These are phyloP conservation scores for Gossypium trilobum DNA, from an alignment of 441 rosid genomes.

Conservation along the genomic window DNA sequence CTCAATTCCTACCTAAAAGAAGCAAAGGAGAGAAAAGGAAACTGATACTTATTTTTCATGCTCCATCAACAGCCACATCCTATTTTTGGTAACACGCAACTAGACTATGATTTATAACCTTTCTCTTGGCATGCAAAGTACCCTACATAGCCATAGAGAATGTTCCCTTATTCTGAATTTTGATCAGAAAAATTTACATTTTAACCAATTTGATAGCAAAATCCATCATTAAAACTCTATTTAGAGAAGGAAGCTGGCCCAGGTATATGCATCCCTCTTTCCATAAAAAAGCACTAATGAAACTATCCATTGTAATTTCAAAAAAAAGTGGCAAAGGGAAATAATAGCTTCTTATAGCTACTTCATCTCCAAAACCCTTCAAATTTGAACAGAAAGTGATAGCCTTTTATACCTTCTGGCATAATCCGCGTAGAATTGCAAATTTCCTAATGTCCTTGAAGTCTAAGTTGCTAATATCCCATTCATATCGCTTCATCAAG, in stretches of 20 bases:
- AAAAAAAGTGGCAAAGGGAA: not conserved
- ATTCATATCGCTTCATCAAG: slow-evolving; percentile 57
- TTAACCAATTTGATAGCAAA: slow-evolving; percentile 6
- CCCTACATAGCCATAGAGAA: not conserved
- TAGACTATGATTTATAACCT: not conserved
- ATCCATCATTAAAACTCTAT: not conserved
- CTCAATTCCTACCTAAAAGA: slow-evolving; percentile 56
- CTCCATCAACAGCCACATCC: not conserved
- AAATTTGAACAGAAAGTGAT: not conserved
- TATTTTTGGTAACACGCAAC: not conserved
- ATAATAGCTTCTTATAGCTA: not conserved
- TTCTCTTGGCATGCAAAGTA: not conserved
- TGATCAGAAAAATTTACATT: not conserved
- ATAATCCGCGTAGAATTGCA: slow-evolving; percentile 58
- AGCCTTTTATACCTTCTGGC: slow-evolving; percentile 47
- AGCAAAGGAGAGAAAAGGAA: slow-evolving; percentile 12
- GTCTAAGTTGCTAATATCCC: slow-evolving; percentile 51
- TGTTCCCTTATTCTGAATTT: slow-evolving; percentile 1
- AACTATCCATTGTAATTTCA: not conserved
- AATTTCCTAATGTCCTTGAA: slow-evolving; percentile 61
- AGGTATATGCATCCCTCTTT: not conserved
- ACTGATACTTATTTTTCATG: slow-evolving; percentile 1
- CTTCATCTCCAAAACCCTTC: slow-evolving; percentile 10
- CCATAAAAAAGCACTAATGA: not conserved
- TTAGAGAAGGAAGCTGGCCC: not conserved